Evolutionary conservation across 306 rosid genomes (phyloP), one percentile per base, ranked within the genome.

Genomic region (Cucumis melo): DNA sequence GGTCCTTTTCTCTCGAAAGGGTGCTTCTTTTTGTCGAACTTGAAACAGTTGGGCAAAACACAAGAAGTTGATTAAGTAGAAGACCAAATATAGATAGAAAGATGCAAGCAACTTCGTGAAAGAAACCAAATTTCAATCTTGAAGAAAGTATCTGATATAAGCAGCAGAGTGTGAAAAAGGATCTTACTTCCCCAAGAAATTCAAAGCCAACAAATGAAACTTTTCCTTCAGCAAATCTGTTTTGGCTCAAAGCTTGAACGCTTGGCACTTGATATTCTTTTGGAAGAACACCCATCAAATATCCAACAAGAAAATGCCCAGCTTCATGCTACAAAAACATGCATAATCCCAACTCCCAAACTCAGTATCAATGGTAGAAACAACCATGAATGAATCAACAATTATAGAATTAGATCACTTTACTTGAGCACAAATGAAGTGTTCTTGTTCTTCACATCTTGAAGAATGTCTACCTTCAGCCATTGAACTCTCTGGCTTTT

Each of bases 271-370:
- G 78, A 82, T 90, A 94, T 54, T 90, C 82, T 85, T 84, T 90
- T 5, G 98, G 98, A 75, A 94, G 96, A 80, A 94, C 86, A 36
- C 98, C 97, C 71, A 91, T 80, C 71, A 90, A 85, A 84, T 94
- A 91, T 50, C 97, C 98, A 70, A 91, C 88, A 76, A 94, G 81
- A 85, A 94, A 94, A 87, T 94, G 98, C 1, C 98, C 98, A 80
- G 98, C 98, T 88, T 94, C 98, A 83, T 94, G 98, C 98, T 94
- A 91, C n/a, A 62, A 2, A 32, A 32, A 32, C 29, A n/a, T n/a
- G n/a, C 38, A 46, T n/a, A 70, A 46, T 23, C 14, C 20, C 27
- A 70, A 70, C 57, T 70, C 23, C 57, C n/a, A 70, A 70, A 44
- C 39, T 70, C 57, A 21, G 3, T 12, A 12, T 12, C 39, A 24